A percentile compares a stretch with the other conserved stretches of the same genome.
phyloP scores from a whole-genome alignment of 495 filamentous ascomycete species.

The Emericellopsis terricola region DNA sequence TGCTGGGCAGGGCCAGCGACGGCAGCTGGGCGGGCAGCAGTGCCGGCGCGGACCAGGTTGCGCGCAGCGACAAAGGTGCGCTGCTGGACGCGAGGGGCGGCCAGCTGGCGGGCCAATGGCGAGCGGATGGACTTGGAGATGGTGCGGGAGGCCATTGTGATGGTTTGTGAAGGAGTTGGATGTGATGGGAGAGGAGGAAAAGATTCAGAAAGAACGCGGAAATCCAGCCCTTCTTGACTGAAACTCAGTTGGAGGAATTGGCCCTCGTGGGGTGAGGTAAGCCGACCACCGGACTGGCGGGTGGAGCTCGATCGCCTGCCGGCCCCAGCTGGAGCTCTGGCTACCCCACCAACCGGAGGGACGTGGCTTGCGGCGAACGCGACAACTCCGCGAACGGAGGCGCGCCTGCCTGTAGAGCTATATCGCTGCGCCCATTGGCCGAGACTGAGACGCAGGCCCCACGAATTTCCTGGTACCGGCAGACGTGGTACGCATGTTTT shows the following conservation, averaged over 20 bases:
- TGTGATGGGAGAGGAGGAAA: constrained; percentile 6
- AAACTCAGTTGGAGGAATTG: no score
- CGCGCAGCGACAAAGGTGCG: constrained; percentile 53
- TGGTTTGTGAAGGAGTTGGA: constrained; percentile 14
- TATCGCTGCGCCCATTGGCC: no score
- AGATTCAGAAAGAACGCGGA: constrained; percentile 8
- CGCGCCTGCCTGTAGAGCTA: no score
- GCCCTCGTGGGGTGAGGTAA: neutral
- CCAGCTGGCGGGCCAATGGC: constrained; percentile 54
- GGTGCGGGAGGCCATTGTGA: constrained; percentile 72
- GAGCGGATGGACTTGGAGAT: constrained; percentile 67
- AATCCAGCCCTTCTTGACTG: no score
- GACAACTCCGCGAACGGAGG: no score
- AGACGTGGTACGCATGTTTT: no score
- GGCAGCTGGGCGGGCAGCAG: constrained; percentile 31
- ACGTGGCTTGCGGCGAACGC: no score
- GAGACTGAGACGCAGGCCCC: no score
- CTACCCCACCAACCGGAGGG: no score
- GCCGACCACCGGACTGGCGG: constrained; percentile 1
- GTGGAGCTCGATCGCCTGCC: no score
- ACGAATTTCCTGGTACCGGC: no score
- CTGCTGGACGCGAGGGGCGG: constrained; percentile 44
- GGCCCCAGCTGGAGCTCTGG: no score
- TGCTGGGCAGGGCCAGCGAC: constrained; percentile 32
- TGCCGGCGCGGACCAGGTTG: constrained; percentile 35